Evolutionary conservation across 345 rosid species (phyloP), one percentile per base, ranked within the genome.

Genomic region (Moricandia moricandioides): DNA sequence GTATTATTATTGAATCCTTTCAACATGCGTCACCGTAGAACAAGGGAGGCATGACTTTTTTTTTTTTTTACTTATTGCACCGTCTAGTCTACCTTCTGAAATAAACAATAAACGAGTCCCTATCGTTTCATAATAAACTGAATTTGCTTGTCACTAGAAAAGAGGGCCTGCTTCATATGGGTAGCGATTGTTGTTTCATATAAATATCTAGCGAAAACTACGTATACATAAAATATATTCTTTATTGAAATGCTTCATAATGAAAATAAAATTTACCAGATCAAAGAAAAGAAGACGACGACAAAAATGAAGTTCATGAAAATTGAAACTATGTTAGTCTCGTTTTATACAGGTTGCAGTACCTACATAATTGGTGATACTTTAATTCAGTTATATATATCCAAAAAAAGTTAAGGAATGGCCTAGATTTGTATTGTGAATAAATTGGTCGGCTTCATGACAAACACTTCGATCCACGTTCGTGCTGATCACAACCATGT

Each of bases 31-130:
- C 78, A 65, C 71, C 51, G 66, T 56, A 66, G 78, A 66, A 65
- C 65, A 66, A 66, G 72, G 72, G 78, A 66, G 49, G 71, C 78
- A 74, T 74, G 71, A 74, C 49, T 57, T 73, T 39, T 55, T 35
- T 72, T 72, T 4, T 18, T 2, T 64, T 62, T 65, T 40, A 17
- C 16, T 65, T 37, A 17, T 73, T 30, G 65, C 71, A 65, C 71
- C 34, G 59, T 40, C 51, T 57, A 70, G 45, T 65, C 71, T 63
- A 45, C 2, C 52, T 26, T 35, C 43, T 64, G 52, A 45, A n/a
- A 45, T 55, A 56, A 73, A 73, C 16, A 30, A 43, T 65, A 11
- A 4, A 24, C 4, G 18, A 73, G 63, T 55, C 40, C 21, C 10
- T 63, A 8, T 63, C 62, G 4, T 39, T 56, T 34, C 68, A 35